Evolutionary conservation across 2,329 filamentous ascomycete genomes (phyloP).

Genomic region (Apiospora koreana): DNA sequence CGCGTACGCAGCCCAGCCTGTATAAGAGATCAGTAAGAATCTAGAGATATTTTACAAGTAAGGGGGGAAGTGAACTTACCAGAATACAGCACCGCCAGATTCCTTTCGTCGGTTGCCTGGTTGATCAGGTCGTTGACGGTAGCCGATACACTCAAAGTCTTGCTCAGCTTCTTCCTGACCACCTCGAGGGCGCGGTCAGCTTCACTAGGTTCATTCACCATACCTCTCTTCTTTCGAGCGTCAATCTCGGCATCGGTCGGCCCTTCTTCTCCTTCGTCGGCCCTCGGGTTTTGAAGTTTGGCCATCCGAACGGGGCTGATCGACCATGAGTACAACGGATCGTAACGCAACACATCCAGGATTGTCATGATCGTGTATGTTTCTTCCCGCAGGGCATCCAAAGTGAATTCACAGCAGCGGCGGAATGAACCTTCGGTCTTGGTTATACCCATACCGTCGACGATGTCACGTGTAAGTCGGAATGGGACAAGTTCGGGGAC

Average conservation of each 20-base stretch:
- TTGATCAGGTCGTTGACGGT: slow-evolving; percentile 98
- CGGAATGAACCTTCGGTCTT: slow-evolving; percentile 95
- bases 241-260: slow-evolving; percentile 42
- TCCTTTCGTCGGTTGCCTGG: slow-evolving; percentile 89
- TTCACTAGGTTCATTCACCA: slow-evolving; percentile 65
- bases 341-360: slow-evolving; percentile 94
- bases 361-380: slow-evolving; percentile 98
- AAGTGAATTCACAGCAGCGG: slow-evolving; percentile 96
- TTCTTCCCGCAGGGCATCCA: slow-evolving; percentile 92
- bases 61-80: slow-evolving; percentile 52
- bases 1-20: slow-evolving; percentile 46
- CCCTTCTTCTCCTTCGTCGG: slow-evolving; percentile 42
- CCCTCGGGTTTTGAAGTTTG: slow-evolving; percentile 64
- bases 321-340: slow-evolving; percentile 95
- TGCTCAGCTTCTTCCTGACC: slow-evolving; percentile 93
- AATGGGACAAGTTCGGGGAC: slow-evolving; percentile 97
- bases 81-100: slow-evolving; percentile 87
- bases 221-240: slow-evolving; percentile 38
- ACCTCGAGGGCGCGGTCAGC: slow-evolving; percentile 90
- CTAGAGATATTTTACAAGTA: not conserved
- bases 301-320: slow-evolving; percentile 70
- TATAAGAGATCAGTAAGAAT: slow-evolving; percentile 17
- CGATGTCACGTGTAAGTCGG: slow-evolving; percentile 87
- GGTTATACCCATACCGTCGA: slow-evolving; percentile 95
- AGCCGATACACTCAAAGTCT: slow-evolving; percentile 89